Conservation (phyloP, 2,329 filamentous ascomycete genomes). For the Hymenoscyphus fructigenus region DNA sequence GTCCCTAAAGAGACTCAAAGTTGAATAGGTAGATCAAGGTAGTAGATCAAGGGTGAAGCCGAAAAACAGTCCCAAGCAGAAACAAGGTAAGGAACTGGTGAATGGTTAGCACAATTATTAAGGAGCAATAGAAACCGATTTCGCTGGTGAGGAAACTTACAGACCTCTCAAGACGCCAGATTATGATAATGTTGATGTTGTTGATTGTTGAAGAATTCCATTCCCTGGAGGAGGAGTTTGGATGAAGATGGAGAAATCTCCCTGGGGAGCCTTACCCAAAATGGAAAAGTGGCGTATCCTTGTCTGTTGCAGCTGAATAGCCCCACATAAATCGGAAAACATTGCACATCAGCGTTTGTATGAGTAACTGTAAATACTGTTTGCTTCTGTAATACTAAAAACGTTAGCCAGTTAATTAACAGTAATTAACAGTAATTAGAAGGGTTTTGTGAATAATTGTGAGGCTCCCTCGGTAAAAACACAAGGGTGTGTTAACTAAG, state of each 20-base stretch:
- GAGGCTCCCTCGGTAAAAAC: not conserved
- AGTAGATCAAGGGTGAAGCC: not conserved
- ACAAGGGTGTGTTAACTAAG: not conserved
- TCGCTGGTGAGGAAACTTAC: not conserved
- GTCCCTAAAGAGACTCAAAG: not conserved
- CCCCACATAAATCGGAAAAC: not conserved
- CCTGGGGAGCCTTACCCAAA: not conserved
- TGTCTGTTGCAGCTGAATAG: not conserved
- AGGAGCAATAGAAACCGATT: not conserved
- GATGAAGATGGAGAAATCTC: constrained; percentile 2
- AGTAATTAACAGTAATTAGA: not conserved
- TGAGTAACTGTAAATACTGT: not conserved
- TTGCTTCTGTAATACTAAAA: not conserved
- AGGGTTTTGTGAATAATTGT: not conserved
- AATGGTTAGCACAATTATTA: not conserved
- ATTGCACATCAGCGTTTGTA: not conserved
- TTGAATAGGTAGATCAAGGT: not conserved
- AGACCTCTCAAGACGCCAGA: not conserved
- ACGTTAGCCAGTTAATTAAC: not conserved
- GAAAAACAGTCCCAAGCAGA: not conserved
- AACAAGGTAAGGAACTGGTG: not conserved
- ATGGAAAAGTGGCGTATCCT: not conserved
- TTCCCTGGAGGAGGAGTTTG: not conserved
- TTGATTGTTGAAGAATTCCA: not conserved
- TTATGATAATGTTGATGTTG: not conserved